phyloP scores from a whole-genome alignment of 1,139 yeast genomes.

The Schwanniomyces etchellsii region DNA sequence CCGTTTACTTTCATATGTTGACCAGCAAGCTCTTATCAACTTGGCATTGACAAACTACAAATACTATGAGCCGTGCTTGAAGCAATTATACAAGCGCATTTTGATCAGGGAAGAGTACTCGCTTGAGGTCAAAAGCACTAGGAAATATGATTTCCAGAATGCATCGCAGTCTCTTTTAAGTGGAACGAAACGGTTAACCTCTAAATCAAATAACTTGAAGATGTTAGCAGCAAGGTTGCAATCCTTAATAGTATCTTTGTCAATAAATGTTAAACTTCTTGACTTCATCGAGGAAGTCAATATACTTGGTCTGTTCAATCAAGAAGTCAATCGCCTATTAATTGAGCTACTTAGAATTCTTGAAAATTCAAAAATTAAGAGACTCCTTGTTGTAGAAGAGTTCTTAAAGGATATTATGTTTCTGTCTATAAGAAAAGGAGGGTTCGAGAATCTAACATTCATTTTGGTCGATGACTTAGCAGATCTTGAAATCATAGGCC shows the following conservation, averaged over 20 bases:
- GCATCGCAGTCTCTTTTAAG: constrained; percentile 6
- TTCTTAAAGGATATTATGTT: constrained; percentile 8
- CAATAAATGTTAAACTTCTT: constrained; percentile 22
- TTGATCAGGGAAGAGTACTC: constrained; percentile 20
- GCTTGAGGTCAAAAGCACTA: constrained; percentile 7
- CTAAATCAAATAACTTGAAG: constrained; percentile 14
- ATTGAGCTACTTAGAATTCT: constrained; percentile 3
- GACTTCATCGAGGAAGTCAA: constrained; percentile 18
- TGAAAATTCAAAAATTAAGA: constrained; percentile 6
- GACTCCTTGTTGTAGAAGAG: constrained; percentile 12
- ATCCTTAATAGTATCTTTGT: constrained; percentile 21
- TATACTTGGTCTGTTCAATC: constrained; percentile 13
- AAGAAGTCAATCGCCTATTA: constrained; percentile 1
- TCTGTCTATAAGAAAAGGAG: neutral
- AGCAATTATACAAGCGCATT: constrained; percentile 24
- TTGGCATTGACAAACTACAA: constrained; percentile 32
- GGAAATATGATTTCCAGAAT: constrained; percentile 5
- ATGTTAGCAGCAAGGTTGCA: constrained; percentile 26
- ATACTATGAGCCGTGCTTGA: constrained; percentile 30
- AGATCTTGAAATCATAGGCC: constrained; percentile 1
- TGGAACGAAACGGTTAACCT: constrained; percentile 5
- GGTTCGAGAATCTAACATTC: constrained; percentile 4
- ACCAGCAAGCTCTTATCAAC: constrained; percentile 29
- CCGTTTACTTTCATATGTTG: constrained; percentile 6
- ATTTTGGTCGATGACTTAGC: constrained; percentile 1